phyloP scores from a whole-genome alignment of 169 alveolate genomes.

The Plasmodium gonderi region DNA sequence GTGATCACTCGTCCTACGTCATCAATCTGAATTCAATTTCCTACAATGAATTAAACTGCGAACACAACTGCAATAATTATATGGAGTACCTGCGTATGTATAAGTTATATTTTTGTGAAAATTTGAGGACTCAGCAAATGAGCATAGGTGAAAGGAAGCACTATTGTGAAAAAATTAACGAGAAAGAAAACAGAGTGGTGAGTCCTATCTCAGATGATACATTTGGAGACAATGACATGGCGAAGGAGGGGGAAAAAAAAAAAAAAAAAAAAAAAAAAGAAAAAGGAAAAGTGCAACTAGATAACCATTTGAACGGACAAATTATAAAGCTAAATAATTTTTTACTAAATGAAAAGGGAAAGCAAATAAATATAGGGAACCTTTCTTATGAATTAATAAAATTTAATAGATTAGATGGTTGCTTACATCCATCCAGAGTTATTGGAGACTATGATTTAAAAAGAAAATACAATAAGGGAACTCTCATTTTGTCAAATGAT shows the following conservation, averaged over 20 bases:
- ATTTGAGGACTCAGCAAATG: background rate
- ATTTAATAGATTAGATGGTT: conserved; percentile 42
- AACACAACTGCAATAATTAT: conserved; percentile 68
- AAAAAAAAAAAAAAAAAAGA: background rate
- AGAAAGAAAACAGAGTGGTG: background rate
- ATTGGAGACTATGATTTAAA: conserved; percentile 70
- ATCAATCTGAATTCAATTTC: conserved; percentile 28
- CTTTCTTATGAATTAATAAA: conserved; percentile 11
- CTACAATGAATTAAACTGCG: conserved; percentile 57
- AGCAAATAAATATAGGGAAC: conserved; percentile 44
- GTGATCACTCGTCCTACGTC: background rate
- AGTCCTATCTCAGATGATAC: background rate
- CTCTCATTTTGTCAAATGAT: conserved; percentile 4
- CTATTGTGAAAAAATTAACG: background rate
- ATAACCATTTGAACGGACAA: conserved; percentile 3
- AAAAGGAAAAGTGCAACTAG: background rate
- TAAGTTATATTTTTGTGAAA: conserved; percentile 7
- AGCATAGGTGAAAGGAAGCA: background rate
- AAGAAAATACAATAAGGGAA: background rate
- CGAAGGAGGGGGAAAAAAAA: background rate
- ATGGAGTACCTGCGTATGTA: conserved; percentile 62
- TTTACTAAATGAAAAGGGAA: conserved; percentile 22
- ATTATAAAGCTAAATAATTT: conserved; percentile 18
- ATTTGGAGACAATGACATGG: background rate
- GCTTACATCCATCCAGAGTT: conserved; percentile 69